Percentiles rank a stretch among this genome's conserved stretches.
Conservation (phyloP, 805 yeast species). For the Teunomyces lycoperdinae region DNA sequence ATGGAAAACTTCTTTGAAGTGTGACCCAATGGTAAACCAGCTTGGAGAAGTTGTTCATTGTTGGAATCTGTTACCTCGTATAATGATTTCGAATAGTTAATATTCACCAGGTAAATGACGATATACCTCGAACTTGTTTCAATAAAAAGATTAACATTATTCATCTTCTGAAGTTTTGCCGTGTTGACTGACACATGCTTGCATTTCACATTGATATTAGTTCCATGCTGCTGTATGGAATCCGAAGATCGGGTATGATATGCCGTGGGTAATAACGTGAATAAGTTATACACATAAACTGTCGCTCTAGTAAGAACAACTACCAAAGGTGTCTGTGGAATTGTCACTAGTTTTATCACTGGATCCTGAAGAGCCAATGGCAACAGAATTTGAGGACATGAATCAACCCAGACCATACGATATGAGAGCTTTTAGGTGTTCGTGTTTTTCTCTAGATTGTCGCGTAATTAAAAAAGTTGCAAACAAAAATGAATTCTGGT, state of each 20-base stretch:
- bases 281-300: constrained; percentile 28
- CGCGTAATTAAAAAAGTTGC: not conserved
- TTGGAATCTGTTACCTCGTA: constrained; percentile 30
- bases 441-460: not conserved
- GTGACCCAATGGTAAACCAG: constrained; percentile 30
- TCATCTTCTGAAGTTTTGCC: constrained; percentile 26
- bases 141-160: constrained; percentile 34
- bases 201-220: constrained; percentile 39
- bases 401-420: constrained; percentile 36
- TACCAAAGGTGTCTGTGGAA: constrained; percentile 26
- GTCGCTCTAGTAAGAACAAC: constrained; percentile 27
- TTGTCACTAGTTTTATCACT: constrained; percentile 17
- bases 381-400: constrained; percentile 27
- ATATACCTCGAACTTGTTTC: constrained; percentile 38
- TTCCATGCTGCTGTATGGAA: constrained; percentile 48
- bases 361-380: constrained; percentile 19
- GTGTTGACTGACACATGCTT: constrained; percentile 37
- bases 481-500: not conserved
- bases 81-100: constrained; percentile 29
- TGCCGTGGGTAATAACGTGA: constrained; percentile 41
- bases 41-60: constrained; percentile 31
- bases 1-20: constrained; percentile 25
- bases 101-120: constrained; percentile 40
- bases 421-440: not conserved
- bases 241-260: constrained; percentile 43